Percentiles rank a stretch among this genome's conserved stretches.
Conservation (phyloP, 2,329 filamentous ascomycete species). For the Penicillium palitans region DNA sequence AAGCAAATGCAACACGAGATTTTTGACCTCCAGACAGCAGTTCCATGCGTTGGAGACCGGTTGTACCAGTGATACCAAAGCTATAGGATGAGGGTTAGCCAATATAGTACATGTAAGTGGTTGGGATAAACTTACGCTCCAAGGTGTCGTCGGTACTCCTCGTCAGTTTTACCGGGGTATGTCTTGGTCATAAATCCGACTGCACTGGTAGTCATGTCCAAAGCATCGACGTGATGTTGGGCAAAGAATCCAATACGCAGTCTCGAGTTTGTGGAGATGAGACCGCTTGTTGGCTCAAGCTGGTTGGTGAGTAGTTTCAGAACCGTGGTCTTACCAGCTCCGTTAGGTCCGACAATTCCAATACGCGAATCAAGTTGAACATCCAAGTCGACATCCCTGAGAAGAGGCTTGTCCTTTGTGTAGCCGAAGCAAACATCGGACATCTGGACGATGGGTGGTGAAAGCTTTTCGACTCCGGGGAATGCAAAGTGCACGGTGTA, state of each 20-base stretch:
- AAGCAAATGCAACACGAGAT: conserved; percentile 97
- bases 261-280: conserved; percentile 85
- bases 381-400: conserved; percentile 87
- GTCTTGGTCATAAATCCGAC: conserved; percentile 95
- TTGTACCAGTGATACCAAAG: conserved; percentile 83
- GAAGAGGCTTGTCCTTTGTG: conserved; percentile 71
- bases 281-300: conserved; percentile 70
- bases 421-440: conserved; percentile 89
- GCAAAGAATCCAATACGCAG: conserved; percentile 95
- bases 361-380: conserved; percentile 98
- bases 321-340: conserved; percentile 98
- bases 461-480: conserved; percentile 95
- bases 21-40: conserved; percentile 96
- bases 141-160: conserved; percentile 93
- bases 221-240: conserved; percentile 95
- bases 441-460: conserved; percentile 98
- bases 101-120: background rate
- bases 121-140: conserved; percentile 68
- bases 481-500: conserved; percentile 98
- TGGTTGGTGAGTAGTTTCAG: conserved; percentile 94
- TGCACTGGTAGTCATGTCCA: conserved; percentile 84
- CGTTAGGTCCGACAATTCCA: conserved; percentile 98
- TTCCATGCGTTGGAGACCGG: conserved; percentile 93
- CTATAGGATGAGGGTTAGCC: conserved; percentile 24
- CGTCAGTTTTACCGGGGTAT: conserved; percentile 87